Conservation (phyloP, 2,329 filamentous ascomycete genomes). For the Tolypocladium ovalisporum region DNA sequence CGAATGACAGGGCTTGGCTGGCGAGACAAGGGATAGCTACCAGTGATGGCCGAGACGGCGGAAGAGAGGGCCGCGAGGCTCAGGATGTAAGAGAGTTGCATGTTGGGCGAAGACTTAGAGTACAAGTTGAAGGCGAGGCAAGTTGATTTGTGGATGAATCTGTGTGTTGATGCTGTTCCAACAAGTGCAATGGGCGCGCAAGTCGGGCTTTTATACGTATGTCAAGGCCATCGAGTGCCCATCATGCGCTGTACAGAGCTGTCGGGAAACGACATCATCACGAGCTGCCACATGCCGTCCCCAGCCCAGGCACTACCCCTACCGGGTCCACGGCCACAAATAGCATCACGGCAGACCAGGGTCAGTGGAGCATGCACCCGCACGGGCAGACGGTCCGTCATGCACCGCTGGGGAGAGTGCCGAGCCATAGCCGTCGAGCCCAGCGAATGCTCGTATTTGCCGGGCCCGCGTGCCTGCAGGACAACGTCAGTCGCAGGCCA, state of each 20-base stretch:
- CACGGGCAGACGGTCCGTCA: not conserved
- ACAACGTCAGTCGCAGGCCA: not conserved
- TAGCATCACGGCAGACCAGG: not conserved
- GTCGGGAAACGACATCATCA: not conserved
- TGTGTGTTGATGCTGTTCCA: not conserved
- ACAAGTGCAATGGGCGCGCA: not conserved
- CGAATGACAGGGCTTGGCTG: too few relatives aligned
- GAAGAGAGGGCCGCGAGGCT: conserved; percentile 25
- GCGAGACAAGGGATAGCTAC: conserved; percentile 10
- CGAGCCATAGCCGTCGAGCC: not conserved
- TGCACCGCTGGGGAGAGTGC: not conserved
- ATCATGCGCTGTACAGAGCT: not conserved
- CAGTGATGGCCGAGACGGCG: conserved; percentile 23
- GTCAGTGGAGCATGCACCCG: not conserved
- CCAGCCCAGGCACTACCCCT: not conserved
- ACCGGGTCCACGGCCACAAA: not conserved
- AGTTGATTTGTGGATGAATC: not conserved
- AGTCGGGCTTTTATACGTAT: not conserved
- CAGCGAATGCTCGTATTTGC: not conserved
- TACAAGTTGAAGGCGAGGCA: not conserved
- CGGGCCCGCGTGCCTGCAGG: not conserved
- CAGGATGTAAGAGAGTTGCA: conserved; percentile 32
- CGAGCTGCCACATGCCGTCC: not conserved
- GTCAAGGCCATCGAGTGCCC: not conserved
- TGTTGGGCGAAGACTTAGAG: conserved; percentile 15